Conservation (phyloP, 2,329 filamentous ascomycete genomes). For the Colletotrichum limetticola region DNA sequence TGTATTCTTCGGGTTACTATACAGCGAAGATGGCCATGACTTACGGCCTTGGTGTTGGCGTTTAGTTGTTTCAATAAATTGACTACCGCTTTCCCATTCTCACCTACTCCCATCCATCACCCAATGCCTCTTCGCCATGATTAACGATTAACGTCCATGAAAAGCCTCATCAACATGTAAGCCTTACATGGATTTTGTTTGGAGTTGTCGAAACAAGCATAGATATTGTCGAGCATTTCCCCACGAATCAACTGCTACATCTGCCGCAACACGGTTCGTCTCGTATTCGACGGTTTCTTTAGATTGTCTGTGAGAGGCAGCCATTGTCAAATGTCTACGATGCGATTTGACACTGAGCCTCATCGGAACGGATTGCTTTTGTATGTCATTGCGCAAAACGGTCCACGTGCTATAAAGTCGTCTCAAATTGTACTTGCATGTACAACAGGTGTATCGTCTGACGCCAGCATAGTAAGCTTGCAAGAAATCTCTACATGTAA, state of each 20-base stretch:
- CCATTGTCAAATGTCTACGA: background rate
- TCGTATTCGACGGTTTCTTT: background rate
- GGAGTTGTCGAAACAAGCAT: background rate
- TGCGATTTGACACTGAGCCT: background rate
- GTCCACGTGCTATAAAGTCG: background rate
- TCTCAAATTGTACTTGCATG: background rate
- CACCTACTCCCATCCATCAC: too few relatives aligned
- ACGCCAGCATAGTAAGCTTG: background rate
- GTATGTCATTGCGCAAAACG: background rate
- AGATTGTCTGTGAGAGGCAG: rapidly evolving
- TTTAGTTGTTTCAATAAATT: background rate
- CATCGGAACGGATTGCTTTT: too few relatives aligned
- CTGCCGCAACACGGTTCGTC: background rate
- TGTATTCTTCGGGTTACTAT: background rate
- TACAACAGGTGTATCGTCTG: background rate
- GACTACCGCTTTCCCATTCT: too few relatives aligned
- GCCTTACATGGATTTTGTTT: background rate
- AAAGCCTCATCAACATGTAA: too few relatives aligned
- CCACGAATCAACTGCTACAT: background rate
- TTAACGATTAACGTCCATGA: too few relatives aligned
- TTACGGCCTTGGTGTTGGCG: background rate
- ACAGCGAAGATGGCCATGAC: background rate
- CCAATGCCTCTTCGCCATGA: too few relatives aligned
- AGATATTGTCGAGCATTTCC: background rate
- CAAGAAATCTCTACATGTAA: background rate